Evolutionary conservation across 176 grass and related monocot genomes (phyloP).

Genomic region (Guadua angustifolia): DNA sequence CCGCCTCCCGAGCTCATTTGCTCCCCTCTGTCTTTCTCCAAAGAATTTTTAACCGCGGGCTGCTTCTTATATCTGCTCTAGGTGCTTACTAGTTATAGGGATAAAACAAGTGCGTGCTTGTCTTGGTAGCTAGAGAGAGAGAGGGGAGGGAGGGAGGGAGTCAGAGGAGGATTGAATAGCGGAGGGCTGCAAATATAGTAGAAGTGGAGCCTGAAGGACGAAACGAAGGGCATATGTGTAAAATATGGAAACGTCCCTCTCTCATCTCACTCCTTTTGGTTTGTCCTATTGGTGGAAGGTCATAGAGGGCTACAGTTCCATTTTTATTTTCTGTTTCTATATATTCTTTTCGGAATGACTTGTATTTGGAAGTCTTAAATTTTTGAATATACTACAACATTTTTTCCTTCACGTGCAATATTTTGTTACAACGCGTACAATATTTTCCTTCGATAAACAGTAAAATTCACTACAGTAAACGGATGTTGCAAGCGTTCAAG

Average conservation of each 20-base stretch:
- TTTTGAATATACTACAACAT: too few species aligned
- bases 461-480: too few species aligned
- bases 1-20: slow-evolving; percentile 39
- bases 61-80: slow-evolving; percentile 18
- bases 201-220: slow-evolving; percentile 11
- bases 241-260: slow-evolving; percentile 22
- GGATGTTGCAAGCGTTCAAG: too few species aligned
- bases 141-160: not conserved
- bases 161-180: not conserved
- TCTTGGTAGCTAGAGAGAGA: not conserved
- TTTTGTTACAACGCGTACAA: too few species aligned
- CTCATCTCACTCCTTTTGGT: slow-evolving; percentile 42
- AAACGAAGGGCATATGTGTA: slow-evolving; percentile 38
- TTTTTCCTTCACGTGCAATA: too few species aligned
- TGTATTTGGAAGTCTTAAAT: too few species aligned
- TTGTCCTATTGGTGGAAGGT: slow-evolving; percentile 76
- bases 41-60: not conserved
- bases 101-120: slow-evolving; percentile 32
- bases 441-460: too few species aligned
- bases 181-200: slow-evolving; percentile 21
- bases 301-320: slow-evolving; percentile 61
- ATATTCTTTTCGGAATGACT: too few species aligned
- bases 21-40: not conserved
- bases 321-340: slow-evolving; percentile 27
- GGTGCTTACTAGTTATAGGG: slow-evolving; percentile 47